Evolutionary conservation across 2,329 filamentous ascomycete genomes (phyloP).

Genomic region (Tricladium varicosporioides): DNA sequence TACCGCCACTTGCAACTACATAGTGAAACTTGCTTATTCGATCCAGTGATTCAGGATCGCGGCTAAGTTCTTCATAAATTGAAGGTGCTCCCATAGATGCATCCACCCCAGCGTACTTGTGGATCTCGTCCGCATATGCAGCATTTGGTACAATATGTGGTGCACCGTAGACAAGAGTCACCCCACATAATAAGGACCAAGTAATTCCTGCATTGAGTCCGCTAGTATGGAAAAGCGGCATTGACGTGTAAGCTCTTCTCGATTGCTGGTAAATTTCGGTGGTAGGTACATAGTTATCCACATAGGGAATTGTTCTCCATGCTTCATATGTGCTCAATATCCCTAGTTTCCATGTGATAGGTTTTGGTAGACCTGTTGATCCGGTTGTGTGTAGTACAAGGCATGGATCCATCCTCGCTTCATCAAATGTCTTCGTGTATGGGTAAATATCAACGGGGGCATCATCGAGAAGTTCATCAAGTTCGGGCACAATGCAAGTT

Average conservation of each 20-base stretch:
- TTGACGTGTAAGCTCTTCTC: slow-evolving; percentile 19
- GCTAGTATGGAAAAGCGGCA: slow-evolving; percentile 25
- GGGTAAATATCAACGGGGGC: slow-evolving; percentile 20
- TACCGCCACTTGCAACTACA: slow-evolving; percentile 21
- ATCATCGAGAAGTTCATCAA: slow-evolving; percentile 33
- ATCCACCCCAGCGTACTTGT: slow-evolving; percentile 24
- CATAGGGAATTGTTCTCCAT: slow-evolving; percentile 20
- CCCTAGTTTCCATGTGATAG: slow-evolving; percentile 30
- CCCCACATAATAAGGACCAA: slow-evolving; percentile 19
- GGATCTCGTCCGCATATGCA: slow-evolving; percentile 26
- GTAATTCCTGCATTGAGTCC: slow-evolving; percentile 25
- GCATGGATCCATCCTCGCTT: slow-evolving; percentile 38
- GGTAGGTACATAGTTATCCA: slow-evolving; percentile 65
- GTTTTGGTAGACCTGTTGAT: slow-evolving; percentile 43
- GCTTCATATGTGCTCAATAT: slow-evolving; percentile 27
- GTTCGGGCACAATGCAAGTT: slow-evolving; percentile 23
- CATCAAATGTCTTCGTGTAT: slow-evolving; percentile 35
- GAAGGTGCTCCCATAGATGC: slow-evolving; percentile 24
- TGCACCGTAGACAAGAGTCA: slow-evolving; percentile 25
- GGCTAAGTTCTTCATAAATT: slow-evolving; percentile 22
- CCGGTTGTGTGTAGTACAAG: slow-evolving; percentile 43
- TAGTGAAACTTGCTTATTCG: slow-evolving; percentile 21
- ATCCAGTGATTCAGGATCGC: slow-evolving; percentile 19
- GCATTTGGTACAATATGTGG: slow-evolving; percentile 21
- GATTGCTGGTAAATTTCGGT: slow-evolving; percentile 53